Evolutionary conservation across 345 rosid species (phyloP).

Genomic region (Gossypium turneri): DNA sequence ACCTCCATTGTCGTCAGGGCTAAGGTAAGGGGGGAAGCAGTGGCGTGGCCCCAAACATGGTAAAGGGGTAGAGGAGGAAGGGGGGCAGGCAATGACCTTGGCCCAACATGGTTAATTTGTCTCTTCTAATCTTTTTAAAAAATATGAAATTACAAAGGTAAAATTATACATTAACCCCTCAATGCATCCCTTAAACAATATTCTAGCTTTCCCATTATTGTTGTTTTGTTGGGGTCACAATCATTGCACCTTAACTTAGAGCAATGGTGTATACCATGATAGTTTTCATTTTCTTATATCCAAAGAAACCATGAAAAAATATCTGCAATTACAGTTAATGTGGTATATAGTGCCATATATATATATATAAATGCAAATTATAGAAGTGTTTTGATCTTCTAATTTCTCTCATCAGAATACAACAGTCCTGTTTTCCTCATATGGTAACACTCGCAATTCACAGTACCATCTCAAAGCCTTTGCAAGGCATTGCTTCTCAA

Average conservation of each 20-base stretch:
- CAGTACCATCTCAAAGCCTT: slow-evolving; percentile 80
- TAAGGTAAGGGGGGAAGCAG: no score
- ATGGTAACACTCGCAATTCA: slow-evolving; percentile 81
- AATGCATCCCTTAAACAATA: no score
- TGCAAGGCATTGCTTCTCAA: slow-evolving; percentile 85
- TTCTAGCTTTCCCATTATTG: no score
- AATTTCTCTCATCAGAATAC: slow-evolving; percentile 44
- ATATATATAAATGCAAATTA: no score
- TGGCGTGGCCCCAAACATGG: no score
- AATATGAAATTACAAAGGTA: no score
- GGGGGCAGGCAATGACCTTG: no score
- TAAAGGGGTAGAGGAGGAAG: no score
- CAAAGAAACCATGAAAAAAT: not conserved
- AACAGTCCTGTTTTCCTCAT: slow-evolving; percentile 61
- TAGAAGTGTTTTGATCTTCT: not conserved
- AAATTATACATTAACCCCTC: no score
- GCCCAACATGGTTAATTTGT: no score
- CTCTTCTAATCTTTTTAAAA: no score
- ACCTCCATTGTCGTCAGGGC: no score
- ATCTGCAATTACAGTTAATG: not conserved
- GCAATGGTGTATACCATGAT: not conserved
- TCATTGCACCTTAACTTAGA: not conserved
- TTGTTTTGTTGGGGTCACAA: not conserved
- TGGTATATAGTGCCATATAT: not conserved
- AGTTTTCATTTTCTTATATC: not conserved